Evolutionary conservation across 176 grass and related monocot genomes (phyloP).

Genomic region (Phyllostachys edulis): DNA sequence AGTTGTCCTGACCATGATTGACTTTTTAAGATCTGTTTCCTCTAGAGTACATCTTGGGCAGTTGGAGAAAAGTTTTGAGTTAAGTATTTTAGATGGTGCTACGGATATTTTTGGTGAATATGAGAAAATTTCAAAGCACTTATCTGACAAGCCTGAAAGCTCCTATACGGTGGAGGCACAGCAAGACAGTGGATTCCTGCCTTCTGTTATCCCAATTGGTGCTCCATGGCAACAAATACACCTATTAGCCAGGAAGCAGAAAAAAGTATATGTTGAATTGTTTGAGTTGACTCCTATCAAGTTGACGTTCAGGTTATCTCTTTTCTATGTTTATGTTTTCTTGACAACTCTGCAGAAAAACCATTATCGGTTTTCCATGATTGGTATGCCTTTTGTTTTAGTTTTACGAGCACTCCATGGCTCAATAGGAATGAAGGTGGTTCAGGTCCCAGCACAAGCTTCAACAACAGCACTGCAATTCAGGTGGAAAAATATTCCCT

Average conservation of each 20-base stretch:
- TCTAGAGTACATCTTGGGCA: conserved; percentile 66
- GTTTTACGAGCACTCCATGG: conserved; percentile 96
- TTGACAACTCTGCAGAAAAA: conserved; percentile 1
- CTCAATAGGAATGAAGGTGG: conserved; percentile 68
- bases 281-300: conserved; percentile 80
- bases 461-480: conserved; percentile 69
- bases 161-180: conserved; percentile 19
- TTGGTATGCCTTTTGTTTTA: conserved; percentile 44
- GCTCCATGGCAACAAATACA: conserved; percentile 96
- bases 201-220: conserved; percentile 79
- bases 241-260: conserved; percentile 86
- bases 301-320: conserved; percentile 82
- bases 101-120: conserved; percentile 47
- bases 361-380: conserved; percentile 27
- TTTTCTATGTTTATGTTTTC: conserved; percentile 29
- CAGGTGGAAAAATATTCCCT: conserved; percentile 48
- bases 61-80: conserved; percentile 62
- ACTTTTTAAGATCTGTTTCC: conserved; percentile 75
- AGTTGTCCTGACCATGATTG: conserved; percentile 82
- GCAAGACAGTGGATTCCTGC: conserved; percentile 56
- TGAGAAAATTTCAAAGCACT: conserved; percentile 41
- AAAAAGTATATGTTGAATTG: conserved; percentile 84
- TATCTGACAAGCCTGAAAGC: conserved; percentile 41
- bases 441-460: conserved; percentile 56
- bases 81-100: conserved; percentile 46